These are phyloP conservation scores for Eremochloa ophiuroides DNA, from an alignment of 176 grass and related monocot genomes.

Conservation along the genomic window DNA sequence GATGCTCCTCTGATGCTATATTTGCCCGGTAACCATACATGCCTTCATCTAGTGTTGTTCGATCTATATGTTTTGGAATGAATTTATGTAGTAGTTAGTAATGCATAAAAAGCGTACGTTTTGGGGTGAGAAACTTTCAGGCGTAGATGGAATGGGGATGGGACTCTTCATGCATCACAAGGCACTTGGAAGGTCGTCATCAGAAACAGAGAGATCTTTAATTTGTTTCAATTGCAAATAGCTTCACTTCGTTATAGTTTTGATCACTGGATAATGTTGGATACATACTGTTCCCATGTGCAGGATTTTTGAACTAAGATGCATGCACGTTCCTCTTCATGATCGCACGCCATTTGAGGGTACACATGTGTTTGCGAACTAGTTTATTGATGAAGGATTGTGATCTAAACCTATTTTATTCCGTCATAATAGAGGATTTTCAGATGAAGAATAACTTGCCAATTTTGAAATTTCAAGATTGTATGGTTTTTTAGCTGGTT, in stretches of 20 bases:
- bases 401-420: background rate
- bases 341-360: conserved; percentile 69
- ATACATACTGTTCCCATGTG: background rate
- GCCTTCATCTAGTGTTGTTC: background rate
- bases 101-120: background rate
- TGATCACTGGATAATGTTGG: background rate
- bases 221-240: background rate
- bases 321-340: conserved; percentile 64
- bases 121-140: conserved; percentile 3
- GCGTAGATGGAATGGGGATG: conserved; percentile 54
- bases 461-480: background rate
- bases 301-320: conserved; percentile 72
- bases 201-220: background rate
- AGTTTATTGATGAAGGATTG: background rate
- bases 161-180: conserved; percentile 81
- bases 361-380: background rate
- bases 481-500: conserved; percentile 29
- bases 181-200: conserved; percentile 57
- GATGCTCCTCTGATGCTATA: conserved; percentile 60
- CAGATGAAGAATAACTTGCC: background rate
- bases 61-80: background rate
- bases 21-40: conserved; percentile 43
- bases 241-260: background rate
- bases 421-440: background rate
- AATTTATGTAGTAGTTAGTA: background rate